phyloP scores from a whole-genome alignment of 1,284 basidiomycete species.

The Ustilago crameri region DNA sequence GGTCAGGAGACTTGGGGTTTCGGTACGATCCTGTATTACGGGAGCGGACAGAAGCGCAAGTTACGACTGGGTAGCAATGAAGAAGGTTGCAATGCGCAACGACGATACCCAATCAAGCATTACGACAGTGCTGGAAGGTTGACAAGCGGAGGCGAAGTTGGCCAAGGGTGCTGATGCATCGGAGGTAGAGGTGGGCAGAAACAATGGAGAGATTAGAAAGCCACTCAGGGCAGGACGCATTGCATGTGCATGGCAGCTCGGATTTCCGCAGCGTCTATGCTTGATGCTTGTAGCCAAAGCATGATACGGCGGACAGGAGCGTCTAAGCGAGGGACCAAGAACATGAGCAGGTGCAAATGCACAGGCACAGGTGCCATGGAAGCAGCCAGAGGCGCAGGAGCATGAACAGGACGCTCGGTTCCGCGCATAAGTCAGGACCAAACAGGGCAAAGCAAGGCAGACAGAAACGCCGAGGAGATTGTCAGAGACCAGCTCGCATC shows the following conservation, averaged over 20 bases:
- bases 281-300: no score
- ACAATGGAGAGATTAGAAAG: not conserved
- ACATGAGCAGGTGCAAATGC: not conserved
- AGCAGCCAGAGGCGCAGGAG: not conserved
- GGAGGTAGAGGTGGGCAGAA: not conserved
- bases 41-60: slow-evolving; percentile 1
- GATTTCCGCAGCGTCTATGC: no score
- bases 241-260: slow-evolving; percentile 1
- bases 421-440: no score
- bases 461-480: not conserved
- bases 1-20: not conserved
- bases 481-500: not conserved
- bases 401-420: not conserved
- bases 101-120: not conserved
- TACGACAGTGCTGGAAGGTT: not conserved
- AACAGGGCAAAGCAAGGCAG: not conserved
- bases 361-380: not conserved
- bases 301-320: not conserved
- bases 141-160: no score
- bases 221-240: slow-evolving; percentile 2
- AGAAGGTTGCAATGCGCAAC: not conserved
- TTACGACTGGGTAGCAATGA: not conserved
- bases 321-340: not conserved
- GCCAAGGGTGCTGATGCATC: not conserved
- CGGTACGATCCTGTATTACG: not conserved